Evolutionary conservation across 2,329 filamentous ascomycete species (phyloP), one percentile per base, ranked within the genome.

Genomic region (Tolypocladium ophioglossoides): DNA sequence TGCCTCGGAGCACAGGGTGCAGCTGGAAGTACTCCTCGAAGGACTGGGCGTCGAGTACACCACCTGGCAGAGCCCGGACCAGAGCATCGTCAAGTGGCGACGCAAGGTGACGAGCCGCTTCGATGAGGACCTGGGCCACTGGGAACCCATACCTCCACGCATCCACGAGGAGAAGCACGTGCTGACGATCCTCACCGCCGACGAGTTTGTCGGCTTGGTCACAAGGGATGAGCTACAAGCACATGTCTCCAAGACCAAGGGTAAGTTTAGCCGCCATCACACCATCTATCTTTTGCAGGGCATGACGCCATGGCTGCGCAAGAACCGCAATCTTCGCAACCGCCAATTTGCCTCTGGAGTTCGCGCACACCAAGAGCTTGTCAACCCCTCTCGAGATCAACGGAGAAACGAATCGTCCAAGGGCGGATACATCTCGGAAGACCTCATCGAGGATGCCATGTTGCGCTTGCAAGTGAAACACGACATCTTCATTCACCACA

Each of bases 241-340:
- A 1, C 82, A 91, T 66, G 74, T 87, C 27, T 62, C 72, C 1
- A 72, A 67, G 11, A 74, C 89, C 60, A 79, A 78, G 62, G 70
- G 63, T 0, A 70, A 74, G 50, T 85, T 85, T 62, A 70, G 76
- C 0, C 63, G 64, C 1, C 74, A 78, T 59, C 78, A 77, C 41
- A 66, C 84, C 14, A 79, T 92, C 41, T 90, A 89, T 61, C 70
- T 92, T 0, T 79, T 94, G 22, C 85, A 92, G 62, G 87, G 87
- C 0, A 71, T 91, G 0, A 72, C 66, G 0, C 61, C 74, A 0
- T 89, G 85, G 82, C 80, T 84, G 71, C 78, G 81, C 55, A 89
- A 86, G 66, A 89, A 87, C 59, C 77, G 78, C 49, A 86, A 79
- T 58, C 70, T 80, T 2, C 78, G 83, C 38, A 89, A 91, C 62